Evolutionary conservation across 129 eudicot species (phyloP).

Genomic region (Ambrosia trifida): DNA sequence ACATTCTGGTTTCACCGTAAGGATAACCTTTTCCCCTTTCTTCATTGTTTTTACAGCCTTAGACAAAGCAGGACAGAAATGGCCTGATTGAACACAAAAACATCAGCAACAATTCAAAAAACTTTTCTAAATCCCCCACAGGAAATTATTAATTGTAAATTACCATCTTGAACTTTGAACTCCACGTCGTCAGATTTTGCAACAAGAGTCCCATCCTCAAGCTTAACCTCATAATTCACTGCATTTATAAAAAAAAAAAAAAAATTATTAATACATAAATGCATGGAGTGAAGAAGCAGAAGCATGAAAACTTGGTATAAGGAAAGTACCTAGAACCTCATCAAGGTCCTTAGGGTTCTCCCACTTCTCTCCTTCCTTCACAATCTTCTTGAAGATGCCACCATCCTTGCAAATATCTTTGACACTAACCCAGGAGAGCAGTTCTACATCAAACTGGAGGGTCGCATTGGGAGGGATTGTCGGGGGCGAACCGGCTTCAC

Average conservation of each 20-base stretch:
- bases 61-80: constrained; percentile 80
- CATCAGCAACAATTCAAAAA: constrained; percentile 12
- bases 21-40: constrained; percentile 84
- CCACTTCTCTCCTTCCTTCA: constrained; percentile 92
- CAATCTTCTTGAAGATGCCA: constrained; percentile 85
- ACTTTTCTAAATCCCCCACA: neutral
- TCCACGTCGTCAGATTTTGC: constrained; percentile 75
- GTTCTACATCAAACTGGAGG: constrained; percentile 85
- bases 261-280: neutral
- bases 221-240: constrained; percentile 80
- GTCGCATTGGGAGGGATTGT: constrained; percentile 94
- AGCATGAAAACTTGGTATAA: neutral
- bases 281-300: neutral
- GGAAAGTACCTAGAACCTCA: constrained; percentile 77
- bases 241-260: constrained; percentile 1
- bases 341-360: constrained; percentile 97
- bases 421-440: constrained; percentile 92
- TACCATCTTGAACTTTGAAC: constrained; percentile 85
- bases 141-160: neutral
- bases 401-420: constrained; percentile 98
- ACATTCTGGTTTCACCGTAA: constrained; percentile 90
- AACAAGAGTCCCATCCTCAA: constrained; percentile 81
- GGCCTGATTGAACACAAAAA: constrained; percentile 42
- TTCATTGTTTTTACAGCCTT: constrained; percentile 97
- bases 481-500: constrained; percentile 94